phyloP scores from a whole-genome alignment of 495 filamentous ascomycete genomes.

The Aspergillus baeticus region DNA sequence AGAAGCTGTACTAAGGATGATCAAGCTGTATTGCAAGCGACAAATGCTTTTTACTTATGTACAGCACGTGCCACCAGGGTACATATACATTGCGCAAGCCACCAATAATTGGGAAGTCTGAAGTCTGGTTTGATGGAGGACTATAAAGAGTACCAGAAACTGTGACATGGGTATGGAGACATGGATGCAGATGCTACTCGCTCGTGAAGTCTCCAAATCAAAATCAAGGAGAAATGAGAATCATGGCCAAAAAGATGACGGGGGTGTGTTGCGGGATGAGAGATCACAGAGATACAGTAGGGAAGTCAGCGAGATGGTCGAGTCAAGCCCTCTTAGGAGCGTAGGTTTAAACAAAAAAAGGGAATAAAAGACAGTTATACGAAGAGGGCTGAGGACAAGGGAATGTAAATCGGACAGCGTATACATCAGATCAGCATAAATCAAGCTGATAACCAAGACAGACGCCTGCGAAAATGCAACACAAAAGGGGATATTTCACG shows the following conservation, averaged over 20 bases:
- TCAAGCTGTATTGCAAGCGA: conserved; percentile 16
- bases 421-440: conserved; percentile 39
- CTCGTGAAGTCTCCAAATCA: conserved; percentile 24
- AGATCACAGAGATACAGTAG: conserved; percentile 13
- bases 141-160: conserved; percentile 24
- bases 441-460: conserved; percentile 42
- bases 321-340: conserved; percentile 22
- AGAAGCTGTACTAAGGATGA: conserved; percentile 14
- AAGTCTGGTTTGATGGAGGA: conserved; percentile 21
- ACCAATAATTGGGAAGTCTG: conserved; percentile 17
- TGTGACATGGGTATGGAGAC: conserved; percentile 20
- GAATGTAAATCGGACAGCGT: conserved; percentile 31
- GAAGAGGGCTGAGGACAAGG: conserved; percentile 24
- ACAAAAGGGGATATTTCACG: conserved; percentile 24
- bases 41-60: conserved; percentile 30
- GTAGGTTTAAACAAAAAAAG: conserved; percentile 16
- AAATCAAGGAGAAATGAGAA: conserved; percentile 15
- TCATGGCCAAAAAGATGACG: conserved; percentile 23
- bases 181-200: conserved; percentile 21
- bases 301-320: conserved; percentile 15
- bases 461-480: conserved; percentile 52
- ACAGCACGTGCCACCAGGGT: conserved; percentile 32
- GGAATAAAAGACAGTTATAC: conserved; percentile 25
- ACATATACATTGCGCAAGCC: conserved; percentile 37
- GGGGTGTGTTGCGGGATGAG: conserved; percentile 8